Conservation (phyloP, 1,139 yeast species). For the Saccharomyces pastorianus region DNA sequence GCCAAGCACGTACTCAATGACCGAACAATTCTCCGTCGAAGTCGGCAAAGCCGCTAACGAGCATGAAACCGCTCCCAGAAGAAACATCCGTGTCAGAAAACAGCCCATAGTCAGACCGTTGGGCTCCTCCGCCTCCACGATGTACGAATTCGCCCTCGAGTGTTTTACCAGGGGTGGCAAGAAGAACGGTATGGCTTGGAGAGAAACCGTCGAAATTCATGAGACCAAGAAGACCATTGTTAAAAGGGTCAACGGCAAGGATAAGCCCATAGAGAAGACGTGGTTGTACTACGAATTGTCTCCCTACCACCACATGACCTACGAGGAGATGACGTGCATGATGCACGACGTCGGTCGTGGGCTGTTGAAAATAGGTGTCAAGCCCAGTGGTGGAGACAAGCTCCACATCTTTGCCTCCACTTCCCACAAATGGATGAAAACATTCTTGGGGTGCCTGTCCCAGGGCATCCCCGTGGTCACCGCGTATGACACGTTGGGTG, state of each 20-base stretch:
- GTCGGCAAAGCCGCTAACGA: constrained; percentile 68
- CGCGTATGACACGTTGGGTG: constrained; percentile 95
- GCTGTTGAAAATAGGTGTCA: constrained; percentile 62
- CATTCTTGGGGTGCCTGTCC: constrained; percentile 67
- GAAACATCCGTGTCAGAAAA: constrained; percentile 52
- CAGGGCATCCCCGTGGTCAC: constrained; percentile 86
- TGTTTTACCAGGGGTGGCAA: too few species aligned
- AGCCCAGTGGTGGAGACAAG: constrained; percentile 52
- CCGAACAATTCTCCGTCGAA: constrained; percentile 38
- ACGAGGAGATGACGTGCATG: constrained; percentile 44
- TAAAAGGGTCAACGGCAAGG: constrained; percentile 72
- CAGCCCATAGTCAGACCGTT: constrained; percentile 49
- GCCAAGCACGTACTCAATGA: constrained; percentile 5
- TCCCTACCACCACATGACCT: constrained; percentile 44
- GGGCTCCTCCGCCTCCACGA: constrained; percentile 58
- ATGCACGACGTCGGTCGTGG: constrained; percentile 65
- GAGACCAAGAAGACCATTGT: constrained; percentile 66
- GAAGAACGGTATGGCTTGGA: too few species aligned
- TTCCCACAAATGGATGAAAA: constrained; percentile 84
- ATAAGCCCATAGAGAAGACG: constrained; percentile 62
- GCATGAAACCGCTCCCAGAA: constrained; percentile 89
- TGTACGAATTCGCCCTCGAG: too few species aligned
- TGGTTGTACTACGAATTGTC: constrained; percentile 84
- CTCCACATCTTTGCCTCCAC: constrained; percentile 82
- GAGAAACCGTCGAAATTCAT: constrained; percentile 51